Evolutionary conservation across 1,284 basidiomycete genomes (phyloP), one percentile per base, ranked within the genome.

Genomic region (Cutaneotrichosporon mucoides): DNA sequence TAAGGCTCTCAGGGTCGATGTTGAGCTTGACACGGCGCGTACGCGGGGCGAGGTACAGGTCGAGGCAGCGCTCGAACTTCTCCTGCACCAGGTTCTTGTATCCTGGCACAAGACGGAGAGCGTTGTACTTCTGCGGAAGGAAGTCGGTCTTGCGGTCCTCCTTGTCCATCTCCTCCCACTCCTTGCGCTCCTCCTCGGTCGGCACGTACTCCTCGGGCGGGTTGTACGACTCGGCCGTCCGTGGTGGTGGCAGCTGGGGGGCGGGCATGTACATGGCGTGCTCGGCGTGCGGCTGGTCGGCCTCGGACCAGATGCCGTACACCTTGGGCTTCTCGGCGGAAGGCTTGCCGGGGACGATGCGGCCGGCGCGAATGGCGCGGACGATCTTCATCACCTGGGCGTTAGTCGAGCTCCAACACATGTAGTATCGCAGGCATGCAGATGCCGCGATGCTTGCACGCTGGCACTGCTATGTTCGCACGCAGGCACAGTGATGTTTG

Each of bases 311-410:
- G 66, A 99, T 89, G 44, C 87, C 83, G 79, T 92, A 96, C 72
- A 92, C 89, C 61, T 86, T 84, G 12, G 88, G 86, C 78, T 89
- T 87, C 51, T 80, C 74, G 0, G 85, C 80, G 6, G 56, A 40
- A 4, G 92, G 90, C 78, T 93, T 96, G 66, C 89, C 87, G 46
- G 93, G 89, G 5, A 92, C 73, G 67, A 99, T 99, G 40, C 92
- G 87, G 43, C 96, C 96, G 80, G 93, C 87, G 24, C 96, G 88
- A 71, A 99, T 99, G 12, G 95, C 95, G 55, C 94, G 92, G 62
- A 99, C 95, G 68, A 99, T 98, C 85, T 99, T 99, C 93, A 99
- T 97, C 67, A 99, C 86, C 91, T 94, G 64, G 36, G 43, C 1
- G 50, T 34, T 40, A 47, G 45, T 36, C 7, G 6, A 10, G 38